Evolutionary conservation across 495 filamentous ascomycete genomes (phyloP), one percentile per base, ranked within the genome.

Genomic region (Aspergillus sclerotioniger): DNA sequence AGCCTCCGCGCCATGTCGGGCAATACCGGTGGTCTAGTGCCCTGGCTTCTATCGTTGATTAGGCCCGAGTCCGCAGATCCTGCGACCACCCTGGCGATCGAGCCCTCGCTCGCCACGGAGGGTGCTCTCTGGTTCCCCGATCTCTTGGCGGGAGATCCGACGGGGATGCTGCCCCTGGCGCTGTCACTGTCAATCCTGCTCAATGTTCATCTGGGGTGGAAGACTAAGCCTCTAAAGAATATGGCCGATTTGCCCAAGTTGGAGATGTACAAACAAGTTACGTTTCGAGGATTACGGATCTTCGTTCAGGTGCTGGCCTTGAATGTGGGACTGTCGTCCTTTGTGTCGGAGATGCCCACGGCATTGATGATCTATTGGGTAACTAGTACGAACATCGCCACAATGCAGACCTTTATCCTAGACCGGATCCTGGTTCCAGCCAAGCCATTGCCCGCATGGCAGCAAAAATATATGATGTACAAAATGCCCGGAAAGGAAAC

Each of bases 91-190:
- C 35, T 70, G 15, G 59, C 66, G 15, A 51, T 82, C 46, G 84
- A 90, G 61, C 80, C 82, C 0, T 74, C 78, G 20, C 65, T 93
- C 6, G 79, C 80, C 0, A 74, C 71, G 2, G 92, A 90, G 60
- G 92, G 92, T 10, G 82, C 82, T 3, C 76, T 91, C 7, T 98
- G 91, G 91, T 92, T 94, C 67, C 79, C 82, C 4, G 82, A 96
- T 70, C 82, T 98, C 6, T 76, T 87, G 13, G 76, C 74, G 6
- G 75, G 87, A 20, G 92, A 97, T 66, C 82, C 89, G 1, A 80
- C 81, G 21, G 76, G 84, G n/a, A 60, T 84, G 19, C 78, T 97
- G 0, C 90, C 91, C 0, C 59, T 82, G 15, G 60, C 81, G 0
- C 72, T 92, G 15, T 66, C 67, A 8, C 45, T 62, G 3, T 71